Conservation (phyloP, 345 rosid genomes). For the Lepidium africanum region DNA sequence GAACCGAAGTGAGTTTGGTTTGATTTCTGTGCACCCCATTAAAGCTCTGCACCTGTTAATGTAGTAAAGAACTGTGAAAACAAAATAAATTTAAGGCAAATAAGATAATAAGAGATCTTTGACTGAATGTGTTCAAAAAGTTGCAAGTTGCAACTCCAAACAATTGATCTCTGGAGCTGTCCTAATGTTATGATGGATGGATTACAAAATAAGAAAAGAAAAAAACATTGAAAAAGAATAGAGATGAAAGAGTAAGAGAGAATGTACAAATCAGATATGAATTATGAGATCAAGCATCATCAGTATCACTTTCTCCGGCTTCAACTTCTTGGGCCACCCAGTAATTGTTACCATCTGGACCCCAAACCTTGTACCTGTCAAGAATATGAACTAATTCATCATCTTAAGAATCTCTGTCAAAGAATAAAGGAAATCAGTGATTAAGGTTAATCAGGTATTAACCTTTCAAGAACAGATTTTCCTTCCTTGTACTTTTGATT, state of each 20-base stretch:
- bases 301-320: conserved; percentile 77
- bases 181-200: conserved; percentile 1
- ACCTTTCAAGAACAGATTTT: conserved; percentile 71
- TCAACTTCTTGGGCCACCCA: conserved; percentile 65
- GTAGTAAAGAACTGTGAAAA: not conserved
- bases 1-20: not conserved
- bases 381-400: conserved; percentile 26
- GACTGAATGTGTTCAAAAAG: conserved; percentile 6
- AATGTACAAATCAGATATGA: conserved; percentile 23
- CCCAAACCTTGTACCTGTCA: conserved; percentile 59
- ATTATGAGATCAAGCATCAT: conserved; percentile 50
- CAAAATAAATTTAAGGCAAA: not conserved
- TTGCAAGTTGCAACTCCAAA: conserved; percentile 4
- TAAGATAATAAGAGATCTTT: conserved; percentile 1
- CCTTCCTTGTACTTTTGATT: conserved; percentile 78
- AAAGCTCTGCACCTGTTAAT: not conserved
- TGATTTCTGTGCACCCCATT: not conserved
- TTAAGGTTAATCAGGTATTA: not conserved
- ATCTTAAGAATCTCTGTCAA: conserved; percentile 26
- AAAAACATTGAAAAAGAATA: not conserved
- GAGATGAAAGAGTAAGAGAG: not conserved
- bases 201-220: not conserved
- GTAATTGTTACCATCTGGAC: conserved; percentile 45
- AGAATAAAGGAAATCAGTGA: not conserved
- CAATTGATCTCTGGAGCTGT: conserved; percentile 10